Percentiles rank a stretch among this genome's conserved stretches.
These are phyloP conservation scores for Calophaca sinica DNA, from an alignment of 306 rosid species.

Conservation along the genomic window DNA sequence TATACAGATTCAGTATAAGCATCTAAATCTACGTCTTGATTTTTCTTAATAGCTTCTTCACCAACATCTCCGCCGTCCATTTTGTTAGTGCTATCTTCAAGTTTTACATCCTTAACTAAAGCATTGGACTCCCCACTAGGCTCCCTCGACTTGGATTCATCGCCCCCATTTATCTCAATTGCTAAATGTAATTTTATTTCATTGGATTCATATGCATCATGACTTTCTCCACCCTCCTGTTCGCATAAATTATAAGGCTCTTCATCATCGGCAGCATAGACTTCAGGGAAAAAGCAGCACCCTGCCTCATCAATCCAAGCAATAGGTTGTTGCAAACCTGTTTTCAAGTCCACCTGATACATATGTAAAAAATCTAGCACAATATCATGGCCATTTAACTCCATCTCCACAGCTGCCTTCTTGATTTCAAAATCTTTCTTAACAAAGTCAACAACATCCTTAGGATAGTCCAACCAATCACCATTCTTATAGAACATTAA, in stretches of 20 bases:
- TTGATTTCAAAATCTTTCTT: constrained; percentile 65
- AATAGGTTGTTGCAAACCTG: constrained; percentile 71
- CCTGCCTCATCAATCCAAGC: constrained; percentile 92
- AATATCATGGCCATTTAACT: constrained; percentile 58
- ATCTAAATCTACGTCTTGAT: constrained; percentile 44
- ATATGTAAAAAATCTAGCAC: constrained; percentile 81
- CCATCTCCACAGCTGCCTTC: constrained; percentile 70
- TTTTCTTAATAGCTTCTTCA: constrained; percentile 34
- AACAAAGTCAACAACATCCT: constrained; percentile 61
- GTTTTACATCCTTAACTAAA: constrained; percentile 49
- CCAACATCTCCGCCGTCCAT: constrained; percentile 40
- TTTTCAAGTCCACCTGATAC: constrained; percentile 69
- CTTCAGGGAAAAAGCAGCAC: constrained; percentile 86
- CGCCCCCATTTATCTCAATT: constrained; percentile 68
- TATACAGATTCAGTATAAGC: constrained; percentile 43
- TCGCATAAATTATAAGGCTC: constrained; percentile 34
- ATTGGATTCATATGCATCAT: constrained; percentile 47
- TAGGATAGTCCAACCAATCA: constrained; percentile 73
- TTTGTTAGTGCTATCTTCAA: constrained; percentile 59
- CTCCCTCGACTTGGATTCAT: constrained; percentile 57
- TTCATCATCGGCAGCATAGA: constrained; percentile 49
- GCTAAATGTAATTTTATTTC: constrained; percentile 72
- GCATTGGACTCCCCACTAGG: constrained; percentile 78
- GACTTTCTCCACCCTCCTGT: constrained; percentile 40
- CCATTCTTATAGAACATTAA: constrained; percentile 72